These are phyloP conservation scores for Kluyveromyces dobzhanskii DNA, from an alignment of 805 yeast genomes.

Conservation along the genomic window DNA sequence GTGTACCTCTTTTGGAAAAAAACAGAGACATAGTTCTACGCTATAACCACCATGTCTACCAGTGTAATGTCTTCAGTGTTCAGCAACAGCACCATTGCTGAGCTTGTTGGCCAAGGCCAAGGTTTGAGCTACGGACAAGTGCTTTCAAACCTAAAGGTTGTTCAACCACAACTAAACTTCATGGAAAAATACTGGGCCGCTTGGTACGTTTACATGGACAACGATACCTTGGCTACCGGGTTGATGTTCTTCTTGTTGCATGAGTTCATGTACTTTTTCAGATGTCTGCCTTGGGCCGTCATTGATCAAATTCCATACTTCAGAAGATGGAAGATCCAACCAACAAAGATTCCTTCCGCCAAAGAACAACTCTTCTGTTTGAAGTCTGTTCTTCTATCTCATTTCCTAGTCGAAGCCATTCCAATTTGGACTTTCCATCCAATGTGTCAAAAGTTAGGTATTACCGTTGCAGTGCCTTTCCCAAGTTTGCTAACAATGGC, in stretches of 20 bases:
- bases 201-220: slow-evolving; percentile 75
- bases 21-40: too few relatives aligned
- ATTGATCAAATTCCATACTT: slow-evolving; percentile 82
- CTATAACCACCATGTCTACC: background rate
- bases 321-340: slow-evolving; percentile 83
- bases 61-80: slow-evolving; percentile 27
- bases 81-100: slow-evolving; percentile 23
- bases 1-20: too few relatives aligned
- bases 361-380: slow-evolving; percentile 91
- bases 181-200: slow-evolving; percentile 81
- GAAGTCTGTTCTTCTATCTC: slow-evolving; percentile 75
- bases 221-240: slow-evolving; percentile 91
- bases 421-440: slow-evolving; percentile 98
- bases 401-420: slow-evolving; percentile 85
- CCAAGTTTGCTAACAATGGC: slow-evolving; percentile 55
- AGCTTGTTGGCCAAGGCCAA: slow-evolving; percentile 6
- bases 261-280: slow-evolving; percentile 83
- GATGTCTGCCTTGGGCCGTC: slow-evolving; percentile 88
- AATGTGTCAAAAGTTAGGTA: slow-evolving; percentile 72
- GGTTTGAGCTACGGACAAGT: slow-evolving; percentile 29
- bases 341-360: slow-evolving; percentile 67
- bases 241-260: slow-evolving; percentile 72
- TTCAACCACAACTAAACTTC: slow-evolving; percentile 38
- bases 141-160: slow-evolving; percentile 28
- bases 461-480: slow-evolving; percentile 75